phyloP scores from a whole-genome alignment of 177 flowering plant species.

The Telopea speciosissima region DNA sequence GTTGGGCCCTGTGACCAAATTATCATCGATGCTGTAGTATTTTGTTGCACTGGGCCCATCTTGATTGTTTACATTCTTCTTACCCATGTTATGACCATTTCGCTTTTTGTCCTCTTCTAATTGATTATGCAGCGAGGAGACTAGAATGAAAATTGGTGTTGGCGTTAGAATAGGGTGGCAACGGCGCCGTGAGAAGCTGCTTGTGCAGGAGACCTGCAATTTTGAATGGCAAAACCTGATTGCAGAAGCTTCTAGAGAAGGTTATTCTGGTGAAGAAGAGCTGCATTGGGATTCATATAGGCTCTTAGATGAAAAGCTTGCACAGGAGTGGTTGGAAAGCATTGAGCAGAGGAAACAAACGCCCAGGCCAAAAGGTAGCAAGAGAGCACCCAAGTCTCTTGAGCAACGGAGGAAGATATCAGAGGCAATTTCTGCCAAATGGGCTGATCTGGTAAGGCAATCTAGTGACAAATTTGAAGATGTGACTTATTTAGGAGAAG shows the following conservation, averaged over 20 bases:
- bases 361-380: conserved; percentile 50
- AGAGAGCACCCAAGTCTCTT: conserved; percentile 73
- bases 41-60: background rate
- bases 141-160: conserved; percentile 61
- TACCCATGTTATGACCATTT: background rate
- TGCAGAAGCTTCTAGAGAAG: conserved; percentile 76
- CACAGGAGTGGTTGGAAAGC: conserved; percentile 62
- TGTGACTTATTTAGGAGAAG: background rate
- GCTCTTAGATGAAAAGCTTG: conserved; percentile 49
- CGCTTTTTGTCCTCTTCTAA: conserved; percentile 1
- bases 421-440: conserved; percentile 86
- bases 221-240: conserved; percentile 82
- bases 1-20: too few species aligned
- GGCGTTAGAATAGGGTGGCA: conserved; percentile 81
- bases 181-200: conserved; percentile 53
- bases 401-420: conserved; percentile 89
- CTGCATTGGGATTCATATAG: conserved; percentile 84
- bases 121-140: conserved; percentile 54
- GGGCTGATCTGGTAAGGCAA: conserved; percentile 88
- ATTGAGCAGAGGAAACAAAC: conserved; percentile 47
- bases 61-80: background rate
- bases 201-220: conserved; percentile 65
- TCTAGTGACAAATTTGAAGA: conserved; percentile 6
- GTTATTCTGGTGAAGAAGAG: conserved; percentile 59
- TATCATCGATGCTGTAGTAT: background rate